Percentiles rank a stretch among this genome's conserved stretches.
phyloP scores from a whole-genome alignment of 78 protist genomes.

The Monosiga brevicollis region DNA sequence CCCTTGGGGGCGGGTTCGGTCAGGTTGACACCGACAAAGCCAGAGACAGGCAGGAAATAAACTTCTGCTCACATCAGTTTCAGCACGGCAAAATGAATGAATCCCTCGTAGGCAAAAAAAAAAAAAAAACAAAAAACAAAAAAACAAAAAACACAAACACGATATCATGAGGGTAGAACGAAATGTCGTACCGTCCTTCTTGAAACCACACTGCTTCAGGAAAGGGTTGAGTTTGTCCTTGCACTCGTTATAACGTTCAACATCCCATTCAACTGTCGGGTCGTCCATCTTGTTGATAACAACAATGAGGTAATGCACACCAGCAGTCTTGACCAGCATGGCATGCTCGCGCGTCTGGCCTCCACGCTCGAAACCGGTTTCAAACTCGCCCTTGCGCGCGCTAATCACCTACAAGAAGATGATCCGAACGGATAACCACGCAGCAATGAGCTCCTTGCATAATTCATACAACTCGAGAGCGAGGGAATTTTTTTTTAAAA shows the following conservation, averaged over 20 bases:
- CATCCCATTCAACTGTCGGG: slow-evolving; percentile 69
- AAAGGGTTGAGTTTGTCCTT: slow-evolving; percentile 50
- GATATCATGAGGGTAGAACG: too few relatives aligned
- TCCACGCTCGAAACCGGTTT: slow-evolving; percentile 94
- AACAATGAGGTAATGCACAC: slow-evolving; percentile 72
- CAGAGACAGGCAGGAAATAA: slow-evolving; percentile 81
- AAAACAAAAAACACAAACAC: too few relatives aligned
- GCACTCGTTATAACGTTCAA: slow-evolving; percentile 65
- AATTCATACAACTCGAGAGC: too few relatives aligned
- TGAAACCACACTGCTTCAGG: slow-evolving; percentile 46
- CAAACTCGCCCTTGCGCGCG: slow-evolving; percentile 93
- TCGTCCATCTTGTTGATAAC: slow-evolving; percentile 98
- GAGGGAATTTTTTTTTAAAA: too few relatives aligned
- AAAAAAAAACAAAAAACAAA: too few relatives aligned
- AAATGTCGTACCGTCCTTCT: not conserved
- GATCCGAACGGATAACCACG: not conserved
- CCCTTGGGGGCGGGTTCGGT: slow-evolving; percentile 26
- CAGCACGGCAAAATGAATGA: not conserved
- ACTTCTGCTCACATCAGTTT: too few relatives aligned
- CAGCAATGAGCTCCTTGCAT: too few relatives aligned
- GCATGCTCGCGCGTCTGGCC: slow-evolving; percentile 98
- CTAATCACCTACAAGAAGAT: slow-evolving; percentile 56
- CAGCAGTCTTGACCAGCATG: slow-evolving; percentile 89
- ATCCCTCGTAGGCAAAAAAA: too few relatives aligned
- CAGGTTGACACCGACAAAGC: slow-evolving; percentile 68